Evolutionary conservation across 176 grass and related monocot genomes (phyloP).

Genomic region (Metroxylon sagu): DNA sequence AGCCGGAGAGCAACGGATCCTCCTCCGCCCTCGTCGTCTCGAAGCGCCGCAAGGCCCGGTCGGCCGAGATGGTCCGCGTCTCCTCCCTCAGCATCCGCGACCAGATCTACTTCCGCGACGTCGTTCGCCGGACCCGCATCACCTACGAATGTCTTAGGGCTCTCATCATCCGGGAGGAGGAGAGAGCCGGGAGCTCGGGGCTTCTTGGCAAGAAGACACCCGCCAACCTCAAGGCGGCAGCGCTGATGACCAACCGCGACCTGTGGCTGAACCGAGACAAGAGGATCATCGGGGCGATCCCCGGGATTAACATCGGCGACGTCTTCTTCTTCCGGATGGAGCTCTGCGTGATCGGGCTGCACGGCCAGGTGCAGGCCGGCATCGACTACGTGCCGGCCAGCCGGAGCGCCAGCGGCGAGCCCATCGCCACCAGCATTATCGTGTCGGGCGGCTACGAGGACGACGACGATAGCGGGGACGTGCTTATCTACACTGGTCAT

Average conservation of each 20-base stretch:
- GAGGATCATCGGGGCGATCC: constrained; percentile 74
- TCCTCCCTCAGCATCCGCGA: constrained; percentile 58
- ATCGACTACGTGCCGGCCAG: constrained; percentile 66
- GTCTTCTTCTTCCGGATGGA: constrained; percentile 93
- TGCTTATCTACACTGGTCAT: constrained; percentile 92
- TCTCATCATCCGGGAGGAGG: constrained; percentile 52
- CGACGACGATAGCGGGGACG: constrained; percentile 73
- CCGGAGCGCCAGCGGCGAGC: constrained; percentile 59
- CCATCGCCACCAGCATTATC: constrained; percentile 85
- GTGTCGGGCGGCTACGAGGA: constrained; percentile 98
- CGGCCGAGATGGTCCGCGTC: constrained; percentile 87
- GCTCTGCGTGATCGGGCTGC: constrained; percentile 80
- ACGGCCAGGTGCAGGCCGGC: constrained; percentile 88
- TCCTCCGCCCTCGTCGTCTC: constrained; percentile 29
- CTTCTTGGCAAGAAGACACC: constrained; percentile 22
- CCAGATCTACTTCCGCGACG: constrained; percentile 84
- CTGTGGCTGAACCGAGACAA: constrained; percentile 92
- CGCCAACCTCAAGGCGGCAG: constrained; percentile 54
- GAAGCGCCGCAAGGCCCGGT: constrained; percentile 75
- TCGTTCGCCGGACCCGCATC: constrained; percentile 77
- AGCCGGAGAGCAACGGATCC: not conserved
- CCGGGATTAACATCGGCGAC: constrained; percentile 78
- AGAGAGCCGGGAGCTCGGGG: constrained; percentile 38
- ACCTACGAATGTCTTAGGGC: constrained; percentile 78
- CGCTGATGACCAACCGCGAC: constrained; percentile 66